These are phyloP conservation scores for Zizania palustris DNA, from an alignment of 202 grass and related monocot genomes.

Conservation along the genomic window DNA sequence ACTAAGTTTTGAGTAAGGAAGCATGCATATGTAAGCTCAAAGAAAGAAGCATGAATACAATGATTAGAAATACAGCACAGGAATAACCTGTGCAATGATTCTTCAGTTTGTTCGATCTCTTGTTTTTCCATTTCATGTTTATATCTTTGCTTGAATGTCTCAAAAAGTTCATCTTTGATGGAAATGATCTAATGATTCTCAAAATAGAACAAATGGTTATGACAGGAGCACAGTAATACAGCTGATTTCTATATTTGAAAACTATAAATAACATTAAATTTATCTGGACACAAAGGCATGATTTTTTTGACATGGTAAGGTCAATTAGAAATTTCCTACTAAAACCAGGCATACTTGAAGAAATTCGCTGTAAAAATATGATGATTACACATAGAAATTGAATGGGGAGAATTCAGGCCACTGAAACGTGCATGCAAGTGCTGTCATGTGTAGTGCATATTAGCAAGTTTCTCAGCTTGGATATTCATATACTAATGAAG, in stretches of 20 bases:
- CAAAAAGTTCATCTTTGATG: conserved; percentile 95
- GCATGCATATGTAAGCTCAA: conserved; percentile 12
- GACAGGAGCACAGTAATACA: neutral
- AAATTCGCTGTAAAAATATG: conserved; percentile 24
- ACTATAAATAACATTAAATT: neutral
- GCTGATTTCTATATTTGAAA: conserved; percentile 34
- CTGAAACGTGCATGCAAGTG: neutral
- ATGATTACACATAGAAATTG: neutral
- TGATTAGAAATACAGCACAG: neutral
- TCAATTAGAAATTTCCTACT: conserved; percentile 6
- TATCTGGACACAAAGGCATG: neutral
- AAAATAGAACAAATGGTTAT: conserved; percentile 42
- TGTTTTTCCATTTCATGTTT: conserved; percentile 79
- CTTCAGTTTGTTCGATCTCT: conserved; percentile 81
- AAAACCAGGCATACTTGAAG: conserved; percentile 11
- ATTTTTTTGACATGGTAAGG: neutral
- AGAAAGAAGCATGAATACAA: conserved; percentile 8
- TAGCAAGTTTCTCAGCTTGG: neutral
- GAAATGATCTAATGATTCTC: conserved; percentile 72
- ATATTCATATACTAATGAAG: conserved; percentile 13
- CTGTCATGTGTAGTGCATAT: neutral
- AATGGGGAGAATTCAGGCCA: neutral
- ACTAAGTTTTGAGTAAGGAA: conserved; percentile 18
- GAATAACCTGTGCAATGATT: conserved; percentile 77
- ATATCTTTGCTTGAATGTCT: conserved; percentile 92